A percentile compares a stretch with the other conserved stretches of the same genome.
phyloP scores from a whole-genome alignment of 169 alveolate genomes.

The Toxoplasma gondii region DNA sequence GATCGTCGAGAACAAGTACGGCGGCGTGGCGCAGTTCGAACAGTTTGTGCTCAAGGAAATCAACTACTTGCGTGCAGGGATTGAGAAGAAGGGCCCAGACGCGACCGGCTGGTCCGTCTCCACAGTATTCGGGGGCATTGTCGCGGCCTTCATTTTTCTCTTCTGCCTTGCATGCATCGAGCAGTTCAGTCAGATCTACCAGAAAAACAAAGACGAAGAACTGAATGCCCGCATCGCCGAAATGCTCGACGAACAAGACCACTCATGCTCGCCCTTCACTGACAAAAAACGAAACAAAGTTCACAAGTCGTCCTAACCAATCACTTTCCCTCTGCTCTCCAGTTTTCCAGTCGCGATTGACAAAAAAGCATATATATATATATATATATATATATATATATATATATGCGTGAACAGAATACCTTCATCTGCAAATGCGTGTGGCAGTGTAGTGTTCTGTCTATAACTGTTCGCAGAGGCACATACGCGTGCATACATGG shows the following conservation, averaged over 20 bases:
- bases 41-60: not conserved
- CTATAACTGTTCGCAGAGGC: not conserved
- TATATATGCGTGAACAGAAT: not conserved
- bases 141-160: conserved; percentile 18
- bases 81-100: not conserved
- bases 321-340: not conserved
- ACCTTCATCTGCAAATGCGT: not conserved
- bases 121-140: not conserved
- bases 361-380: not conserved
- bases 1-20: not conserved
- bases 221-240: not conserved
- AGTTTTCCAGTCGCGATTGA: not conserved
- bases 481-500: not conserved
- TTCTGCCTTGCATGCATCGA: conserved; percentile 39
- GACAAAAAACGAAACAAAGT: not conserved
- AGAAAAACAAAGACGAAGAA: conserved; percentile 27
- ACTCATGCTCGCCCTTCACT: not conserved
- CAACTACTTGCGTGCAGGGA: not conserved
- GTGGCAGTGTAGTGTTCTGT: not conserved
- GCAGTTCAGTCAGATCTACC: conserved; percentile 30
- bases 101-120: not conserved
- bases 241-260: conserved; percentile 10
- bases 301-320: not conserved
- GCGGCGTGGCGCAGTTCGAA: conserved; percentile 24
- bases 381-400: too few species aligned